Evolutionary conservation across 495 filamentous ascomycete genomes (phyloP).

Genomic region (Halenospora varia): DNA sequence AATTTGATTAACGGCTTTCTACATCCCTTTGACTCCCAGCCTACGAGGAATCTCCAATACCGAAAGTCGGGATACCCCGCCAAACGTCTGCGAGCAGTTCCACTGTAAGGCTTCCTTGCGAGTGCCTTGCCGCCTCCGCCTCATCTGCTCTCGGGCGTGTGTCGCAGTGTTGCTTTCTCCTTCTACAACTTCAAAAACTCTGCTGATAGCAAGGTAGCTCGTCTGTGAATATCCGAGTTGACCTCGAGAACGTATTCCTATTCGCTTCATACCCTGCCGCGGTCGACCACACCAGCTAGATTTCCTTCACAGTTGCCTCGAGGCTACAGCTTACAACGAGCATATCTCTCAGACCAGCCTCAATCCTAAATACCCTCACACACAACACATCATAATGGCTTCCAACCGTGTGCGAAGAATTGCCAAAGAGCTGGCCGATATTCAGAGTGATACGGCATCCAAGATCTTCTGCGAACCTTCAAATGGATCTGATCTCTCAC

Average conservation of each 20-base stretch:
- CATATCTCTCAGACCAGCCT: too few species aligned
- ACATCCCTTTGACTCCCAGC: not conserved
- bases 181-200: not conserved
- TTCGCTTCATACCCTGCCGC: too few species aligned
- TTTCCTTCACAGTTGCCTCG: too few species aligned
- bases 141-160: not conserved
- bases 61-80: slow-evolving; percentile 22
- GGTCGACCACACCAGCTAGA: too few species aligned
- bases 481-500: slow-evolving; percentile 65
- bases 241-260: not conserved
- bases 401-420: slow-evolving; percentile 78
- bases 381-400: slow-evolving; percentile 52
- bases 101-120: slow-evolving; percentile 15
- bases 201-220: not conserved
- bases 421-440: slow-evolving; percentile 87
- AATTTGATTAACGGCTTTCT: not conserved
- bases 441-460: slow-evolving; percentile 70
- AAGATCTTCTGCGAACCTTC: slow-evolving; percentile 66
- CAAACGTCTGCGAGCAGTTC: not conserved
- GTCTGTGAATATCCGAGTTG: not conserved
- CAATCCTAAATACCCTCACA: too few species aligned
- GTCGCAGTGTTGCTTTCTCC: not conserved
- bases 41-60: too few species aligned
- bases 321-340: too few species aligned
- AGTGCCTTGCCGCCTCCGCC: slow-evolving; percentile 6